A percentile compares a stretch with the other conserved stretches of the same genome.
phyloP scores from a whole-genome alignment of 2,329 filamentous ascomycete species.

The Aspergillus hiratsukae region DNA sequence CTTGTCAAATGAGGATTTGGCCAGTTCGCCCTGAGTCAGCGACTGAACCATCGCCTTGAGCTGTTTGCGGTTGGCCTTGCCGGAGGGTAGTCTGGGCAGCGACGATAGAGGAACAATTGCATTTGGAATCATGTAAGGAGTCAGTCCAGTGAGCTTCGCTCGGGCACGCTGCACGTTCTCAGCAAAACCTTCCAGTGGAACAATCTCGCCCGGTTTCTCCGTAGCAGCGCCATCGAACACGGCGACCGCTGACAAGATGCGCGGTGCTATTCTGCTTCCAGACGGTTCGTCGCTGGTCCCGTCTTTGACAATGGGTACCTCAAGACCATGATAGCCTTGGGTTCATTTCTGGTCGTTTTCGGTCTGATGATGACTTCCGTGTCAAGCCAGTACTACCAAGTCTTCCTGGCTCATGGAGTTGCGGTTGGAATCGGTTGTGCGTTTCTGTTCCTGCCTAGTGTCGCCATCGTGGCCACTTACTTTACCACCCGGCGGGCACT shows the following conservation, averaged over 20 bases:
- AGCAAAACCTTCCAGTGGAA: neutral
- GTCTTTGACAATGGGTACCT: neutral
- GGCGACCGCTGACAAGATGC: neutral
- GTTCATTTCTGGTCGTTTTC: neutral
- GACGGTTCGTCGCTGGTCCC: neutral
- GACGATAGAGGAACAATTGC: neutral
- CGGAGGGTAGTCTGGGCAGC: slow-evolving; percentile 7
- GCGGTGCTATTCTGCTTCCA: neutral
- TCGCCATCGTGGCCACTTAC: neutral
- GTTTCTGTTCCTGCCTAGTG: neutral
- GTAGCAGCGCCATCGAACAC: neutral
- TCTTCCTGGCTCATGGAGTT: neutral
- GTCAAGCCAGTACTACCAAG: neutral
- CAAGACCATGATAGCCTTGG: neutral
- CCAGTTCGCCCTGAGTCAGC: neutral
- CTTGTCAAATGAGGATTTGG: slow-evolving; percentile 1
- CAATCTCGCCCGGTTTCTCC: neutral
- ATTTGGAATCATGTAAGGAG: neutral
- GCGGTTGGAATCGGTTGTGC: neutral
- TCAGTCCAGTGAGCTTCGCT: neutral
- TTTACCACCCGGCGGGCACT: neutral
- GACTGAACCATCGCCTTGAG: neutral
- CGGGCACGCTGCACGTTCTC: neutral
- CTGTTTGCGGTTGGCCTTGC: slow-evolving; percentile 2
- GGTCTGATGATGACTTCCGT: neutral